Percentiles rank a stretch among this genome's conserved stretches.
Conservation (phyloP, 352 stramenopile species). For the Heterotrichella gracilis region DNA sequence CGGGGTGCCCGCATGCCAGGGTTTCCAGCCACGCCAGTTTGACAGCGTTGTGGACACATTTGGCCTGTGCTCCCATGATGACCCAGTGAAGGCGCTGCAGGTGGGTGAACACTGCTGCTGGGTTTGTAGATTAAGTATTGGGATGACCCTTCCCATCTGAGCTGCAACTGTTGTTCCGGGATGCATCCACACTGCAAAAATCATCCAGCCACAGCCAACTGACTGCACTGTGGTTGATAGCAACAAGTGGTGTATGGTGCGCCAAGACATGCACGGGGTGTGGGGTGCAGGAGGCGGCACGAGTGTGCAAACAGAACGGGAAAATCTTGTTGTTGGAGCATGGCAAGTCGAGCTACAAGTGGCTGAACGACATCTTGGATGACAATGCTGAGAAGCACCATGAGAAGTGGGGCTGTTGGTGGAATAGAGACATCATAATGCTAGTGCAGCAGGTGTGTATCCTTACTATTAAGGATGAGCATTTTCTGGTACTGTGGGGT, state of each 20-base stretch:
- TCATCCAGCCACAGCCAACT: no score
- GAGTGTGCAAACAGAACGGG: constrained; percentile 44
- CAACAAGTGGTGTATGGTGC: no score
- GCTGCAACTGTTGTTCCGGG: no score
- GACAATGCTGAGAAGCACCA: constrained; percentile 53
- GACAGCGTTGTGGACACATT: constrained; percentile 81
- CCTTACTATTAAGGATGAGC: no score
- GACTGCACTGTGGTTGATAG: no score
- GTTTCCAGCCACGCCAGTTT: constrained; percentile 38
- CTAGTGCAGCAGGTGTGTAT: constrained; percentile 38
- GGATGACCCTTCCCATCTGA: no score
- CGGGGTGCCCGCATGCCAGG: constrained; percentile 22
- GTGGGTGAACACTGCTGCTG: no score
- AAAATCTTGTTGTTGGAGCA: constrained; percentile 70
- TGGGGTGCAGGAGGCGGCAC: constrained; percentile 53
- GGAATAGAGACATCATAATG: constrained; percentile 62
- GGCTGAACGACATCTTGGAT: constrained; percentile 51
- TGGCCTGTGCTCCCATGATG: constrained; percentile 66
- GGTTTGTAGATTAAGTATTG: no score
- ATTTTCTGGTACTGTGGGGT: no score
- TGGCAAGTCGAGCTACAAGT: constrained; percentile 41
- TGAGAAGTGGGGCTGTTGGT: constrained; percentile 68
- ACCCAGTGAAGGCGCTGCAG: no score
- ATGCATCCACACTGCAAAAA: no score
- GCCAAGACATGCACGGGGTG: no score